A percentile compares a stretch with the other conserved stretches of the same genome.
Evolutionary conservation across 495 filamentous ascomycete species (phyloP).

Genomic region (Podospora comata): DNA sequence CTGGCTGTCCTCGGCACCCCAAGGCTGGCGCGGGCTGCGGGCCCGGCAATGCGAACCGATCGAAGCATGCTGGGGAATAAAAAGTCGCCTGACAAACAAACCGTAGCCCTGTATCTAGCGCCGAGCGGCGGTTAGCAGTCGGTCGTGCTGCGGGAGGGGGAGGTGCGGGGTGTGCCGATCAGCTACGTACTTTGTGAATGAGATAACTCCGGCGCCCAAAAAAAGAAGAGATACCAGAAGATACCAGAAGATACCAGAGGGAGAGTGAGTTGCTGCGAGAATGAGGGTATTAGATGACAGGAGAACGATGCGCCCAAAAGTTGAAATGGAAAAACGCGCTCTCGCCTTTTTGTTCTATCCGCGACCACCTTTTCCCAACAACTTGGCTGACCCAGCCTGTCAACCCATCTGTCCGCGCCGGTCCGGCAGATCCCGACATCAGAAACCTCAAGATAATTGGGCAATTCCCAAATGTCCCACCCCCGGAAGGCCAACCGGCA

Average conservation of each 20-base stretch:
- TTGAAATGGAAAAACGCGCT: neutral
- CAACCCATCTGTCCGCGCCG: slow-evolving; percentile 13
- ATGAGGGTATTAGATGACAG: slow-evolving; percentile 2
- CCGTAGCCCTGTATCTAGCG: neutral
- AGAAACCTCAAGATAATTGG: neutral
- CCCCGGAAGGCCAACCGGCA: neutral
- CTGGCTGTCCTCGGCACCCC: slow-evolving; percentile 42
- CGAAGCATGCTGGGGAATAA: slow-evolving; percentile 39
- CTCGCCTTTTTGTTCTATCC: neutral
- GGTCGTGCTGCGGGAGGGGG: neutral
- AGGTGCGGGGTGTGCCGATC: neutral
- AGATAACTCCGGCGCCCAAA: neutral
- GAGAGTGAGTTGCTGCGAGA: neutral
- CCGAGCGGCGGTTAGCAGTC: slow-evolving; percentile 10
- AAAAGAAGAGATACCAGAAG: neutral
- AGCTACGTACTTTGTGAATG: neutral
- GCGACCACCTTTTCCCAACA: slow-evolving; percentile 13
- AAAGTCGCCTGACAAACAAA: slow-evolving; percentile 21
- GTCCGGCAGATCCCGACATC: slow-evolving; percentile 22
- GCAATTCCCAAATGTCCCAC: neutral
- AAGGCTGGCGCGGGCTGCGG: slow-evolving; percentile 35
- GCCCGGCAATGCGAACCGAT: slow-evolving; percentile 42
- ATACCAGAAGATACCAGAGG: neutral
- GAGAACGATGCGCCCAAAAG: slow-evolving; percentile 9
- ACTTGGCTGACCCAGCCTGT: slow-evolving; percentile 3